A percentile compares a stretch with the other conserved stretches of the same genome.
Evolutionary conservation across 352 stramenopile species (phyloP).

Genomic region (Globisporangium lucens): DNA sequence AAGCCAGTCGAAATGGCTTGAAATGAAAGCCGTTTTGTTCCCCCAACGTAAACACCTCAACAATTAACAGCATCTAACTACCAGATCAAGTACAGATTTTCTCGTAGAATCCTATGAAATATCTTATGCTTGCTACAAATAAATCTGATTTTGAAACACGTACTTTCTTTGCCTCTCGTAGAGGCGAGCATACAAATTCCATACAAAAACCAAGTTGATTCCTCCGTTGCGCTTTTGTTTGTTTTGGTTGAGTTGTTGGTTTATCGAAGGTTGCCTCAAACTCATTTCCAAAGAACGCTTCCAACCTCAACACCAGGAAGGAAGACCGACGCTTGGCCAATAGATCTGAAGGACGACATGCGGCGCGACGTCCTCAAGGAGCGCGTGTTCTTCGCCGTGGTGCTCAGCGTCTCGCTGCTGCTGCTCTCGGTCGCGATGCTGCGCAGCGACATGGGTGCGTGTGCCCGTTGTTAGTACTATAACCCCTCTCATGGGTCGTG

Average conservation of each 20-base stretch:
- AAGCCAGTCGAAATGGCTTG: neutral
- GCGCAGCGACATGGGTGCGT: constrained; percentile 35
- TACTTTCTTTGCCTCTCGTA: neutral
- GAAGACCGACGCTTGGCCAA: neutral
- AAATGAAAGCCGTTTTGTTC: constrained; percentile 7
- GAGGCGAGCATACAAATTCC: neutral
- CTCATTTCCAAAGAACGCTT: neutral
- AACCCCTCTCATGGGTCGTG: neutral
- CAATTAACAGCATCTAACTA: no score
- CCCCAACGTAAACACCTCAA: neutral
- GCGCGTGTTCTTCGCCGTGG: constrained; percentile 51
- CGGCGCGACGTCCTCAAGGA: constrained; percentile 37
- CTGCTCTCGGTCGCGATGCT: constrained; percentile 63
- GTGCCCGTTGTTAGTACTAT: neutral
- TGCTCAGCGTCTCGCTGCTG: constrained; percentile 48
- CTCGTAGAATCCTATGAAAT: no score
- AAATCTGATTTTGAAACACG: neutral
- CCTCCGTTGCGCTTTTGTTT: neutral
- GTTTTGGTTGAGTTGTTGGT: neutral
- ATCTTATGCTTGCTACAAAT: neutral
- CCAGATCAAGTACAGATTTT: no score
- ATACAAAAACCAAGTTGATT: neutral
- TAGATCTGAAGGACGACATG: constrained; percentile 7
- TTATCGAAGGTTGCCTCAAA: neutral
- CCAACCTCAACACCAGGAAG: neutral